Evolutionary conservation across 2,329 filamentous ascomycete species (phyloP), one percentile per base, ranked within the genome.

Genomic region (Truncatella angustata): DNA sequence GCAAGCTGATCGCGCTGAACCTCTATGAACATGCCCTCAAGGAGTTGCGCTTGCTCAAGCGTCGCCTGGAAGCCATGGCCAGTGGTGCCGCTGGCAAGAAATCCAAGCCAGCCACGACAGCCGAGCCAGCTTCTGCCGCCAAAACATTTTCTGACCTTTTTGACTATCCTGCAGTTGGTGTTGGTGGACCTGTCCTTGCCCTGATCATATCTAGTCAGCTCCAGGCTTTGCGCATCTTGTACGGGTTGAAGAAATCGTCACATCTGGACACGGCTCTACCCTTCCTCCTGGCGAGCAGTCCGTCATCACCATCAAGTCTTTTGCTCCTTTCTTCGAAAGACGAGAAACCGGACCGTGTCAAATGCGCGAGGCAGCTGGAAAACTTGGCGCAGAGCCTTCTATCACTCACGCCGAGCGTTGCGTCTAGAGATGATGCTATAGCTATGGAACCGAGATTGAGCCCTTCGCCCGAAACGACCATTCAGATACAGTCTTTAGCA

Each of bases 1-100:
- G 81, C 35, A 90, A 85, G 63, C 73, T 92, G 1, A 71, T 91
- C 12, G 72, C 74, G 0, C 73, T 90, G 44, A 81, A 82, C 1
- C 67, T 91, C 48, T 80, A 87, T 42, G 81, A 84, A n/a, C 73
- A 86, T 52, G 88, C 89, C 0, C 68, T 84, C 37, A 88, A 84
- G 61, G 88, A 92, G 61, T 65, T 92, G 53, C 75, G 81, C 36
- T 71, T 85, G 10, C 65, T 92, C 57, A 91, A 89, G 65, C 77
- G 72, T 54, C 77, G 83, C 28, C 60, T 92, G 39, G 82, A 87
- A 43, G 59, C 55, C n/a, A 52, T 60, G 21, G 55, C 61, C n/a
- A 51, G 56, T 20, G 55, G 54, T 11, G 55, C 62, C 16, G 51
- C 57, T 21, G 55, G 54, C 14, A 57, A 57, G 9, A 65, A 63